A percentile compares a stretch with the other conserved stretches of the same genome.
Conservation (phyloP, 176 grass and related monocot genomes). For the Oryza rufipogon region DNA sequence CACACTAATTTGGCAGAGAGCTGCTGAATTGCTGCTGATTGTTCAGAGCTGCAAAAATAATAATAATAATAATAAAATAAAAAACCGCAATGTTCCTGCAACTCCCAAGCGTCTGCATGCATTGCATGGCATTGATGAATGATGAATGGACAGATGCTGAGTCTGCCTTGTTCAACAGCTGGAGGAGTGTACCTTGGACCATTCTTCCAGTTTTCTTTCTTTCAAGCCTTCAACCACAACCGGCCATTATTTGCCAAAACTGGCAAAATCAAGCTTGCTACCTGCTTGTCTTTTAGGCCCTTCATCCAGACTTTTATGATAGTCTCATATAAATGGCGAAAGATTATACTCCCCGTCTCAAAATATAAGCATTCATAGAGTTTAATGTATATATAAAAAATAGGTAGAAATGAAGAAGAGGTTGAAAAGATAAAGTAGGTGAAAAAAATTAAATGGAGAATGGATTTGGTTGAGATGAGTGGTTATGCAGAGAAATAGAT, state of each 20-base stretch:
- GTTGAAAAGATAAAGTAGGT: too few relatives aligned
- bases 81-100: not conserved
- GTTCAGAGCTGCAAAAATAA: not conserved
- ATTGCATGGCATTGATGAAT: not conserved
- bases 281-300: not conserved
- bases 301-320: not conserved
- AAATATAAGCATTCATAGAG: too few relatives aligned
- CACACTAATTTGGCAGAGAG: not conserved
- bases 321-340: not conserved
- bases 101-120: not conserved
- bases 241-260: not conserved
- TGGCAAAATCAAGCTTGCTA: not conserved
- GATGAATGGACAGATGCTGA: too few relatives aligned
- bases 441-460: too few relatives aligned
- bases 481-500: too few relatives aligned
- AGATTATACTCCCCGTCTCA: not conserved
- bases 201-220: not conserved
- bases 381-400: too few relatives aligned
- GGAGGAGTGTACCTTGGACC: not conserved
- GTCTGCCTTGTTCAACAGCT: not conserved
- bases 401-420: too few relatives aligned
- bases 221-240: not conserved
- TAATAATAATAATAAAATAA: too few relatives aligned
- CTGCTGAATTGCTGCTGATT: not conserved
- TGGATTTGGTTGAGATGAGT: too few relatives aligned